A percentile compares a stretch with the other conserved stretches of the same genome.
Evolutionary conservation across 495 filamentous ascomycete genomes (phyloP).

Genomic region (Tetracladium marchalianum): DNA sequence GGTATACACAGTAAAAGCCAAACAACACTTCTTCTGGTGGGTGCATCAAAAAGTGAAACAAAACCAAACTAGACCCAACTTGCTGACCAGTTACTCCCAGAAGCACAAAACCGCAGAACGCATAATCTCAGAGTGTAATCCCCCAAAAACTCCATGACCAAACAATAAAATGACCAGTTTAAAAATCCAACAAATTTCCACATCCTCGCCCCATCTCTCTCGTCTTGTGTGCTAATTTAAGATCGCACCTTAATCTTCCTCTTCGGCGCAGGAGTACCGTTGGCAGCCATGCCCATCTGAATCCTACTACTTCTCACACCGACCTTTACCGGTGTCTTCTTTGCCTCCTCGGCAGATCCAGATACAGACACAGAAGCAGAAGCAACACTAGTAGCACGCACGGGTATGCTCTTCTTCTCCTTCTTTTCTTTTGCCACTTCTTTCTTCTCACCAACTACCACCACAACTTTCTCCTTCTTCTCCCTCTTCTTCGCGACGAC

Average conservation of each 20-base stretch:
- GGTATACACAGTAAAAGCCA: too few species aligned
- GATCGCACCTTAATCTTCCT: conserved; percentile 9
- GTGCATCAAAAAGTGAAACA: too few species aligned
- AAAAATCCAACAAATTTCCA: too few species aligned
- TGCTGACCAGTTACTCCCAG: too few species aligned
- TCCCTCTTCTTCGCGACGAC: not conserved
- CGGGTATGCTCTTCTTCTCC: conserved; percentile 11
- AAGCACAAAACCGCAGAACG: too few species aligned
- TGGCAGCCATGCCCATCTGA: conserved; percentile 15
- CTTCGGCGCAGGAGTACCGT: conserved; percentile 19
- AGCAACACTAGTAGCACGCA: not conserved
- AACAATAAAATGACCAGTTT: too few species aligned
- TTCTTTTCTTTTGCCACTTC: not conserved
- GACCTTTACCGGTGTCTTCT: conserved; percentile 7
- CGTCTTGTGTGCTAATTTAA: not conserved
- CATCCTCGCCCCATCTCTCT: not conserved
- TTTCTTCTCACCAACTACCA: not conserved
- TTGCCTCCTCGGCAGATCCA: not conserved
- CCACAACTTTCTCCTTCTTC: conserved; percentile 3
- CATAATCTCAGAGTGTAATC: too few species aligned
- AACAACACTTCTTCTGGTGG: too few species aligned
- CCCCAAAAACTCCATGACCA: too few species aligned
- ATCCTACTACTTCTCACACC: conserved; percentile 18
- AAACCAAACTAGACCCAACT: too few species aligned
- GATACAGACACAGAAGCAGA: too few species aligned